Evolutionary conservation across 768 basidiomycete species (phyloP).

Genomic region (Lentinula sp.): DNA sequence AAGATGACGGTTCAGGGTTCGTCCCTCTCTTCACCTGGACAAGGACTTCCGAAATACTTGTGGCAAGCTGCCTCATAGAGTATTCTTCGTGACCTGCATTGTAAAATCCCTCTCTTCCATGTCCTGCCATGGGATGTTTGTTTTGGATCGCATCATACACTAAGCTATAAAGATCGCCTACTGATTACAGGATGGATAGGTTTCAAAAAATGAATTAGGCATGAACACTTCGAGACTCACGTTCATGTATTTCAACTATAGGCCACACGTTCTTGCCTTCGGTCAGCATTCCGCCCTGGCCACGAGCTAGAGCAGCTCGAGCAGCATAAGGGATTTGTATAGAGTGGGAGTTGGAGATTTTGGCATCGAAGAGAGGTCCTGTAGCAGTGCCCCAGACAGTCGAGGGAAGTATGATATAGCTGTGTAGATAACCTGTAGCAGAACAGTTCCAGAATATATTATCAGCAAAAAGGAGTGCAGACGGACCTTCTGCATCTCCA

Average conservation of each 20-base stretch:
- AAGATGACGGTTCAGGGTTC: slow-evolving; percentile 24
- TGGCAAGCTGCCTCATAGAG: slow-evolving; percentile 11
- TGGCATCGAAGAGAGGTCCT: slow-evolving; percentile 12
- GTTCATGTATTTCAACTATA: slow-evolving; percentile 17
- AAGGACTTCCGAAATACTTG: slow-evolving; percentile 10
- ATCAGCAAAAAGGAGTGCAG: background rate
- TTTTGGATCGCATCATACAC: slow-evolving; percentile 12
- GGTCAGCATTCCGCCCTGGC: slow-evolving; percentile 16
- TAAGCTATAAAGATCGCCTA: slow-evolving; percentile 11
- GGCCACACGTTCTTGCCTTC: slow-evolving; percentile 20
- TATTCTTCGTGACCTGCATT: slow-evolving; percentile 16
- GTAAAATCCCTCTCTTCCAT: slow-evolving; percentile 19
- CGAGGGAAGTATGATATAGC: slow-evolving; percentile 45
- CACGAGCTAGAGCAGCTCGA: slow-evolving; percentile 11
- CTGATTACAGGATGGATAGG: background rate
- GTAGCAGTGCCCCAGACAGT: slow-evolving; percentile 18
- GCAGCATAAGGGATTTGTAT: slow-evolving; percentile 15
- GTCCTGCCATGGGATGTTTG: slow-evolving; percentile 10
- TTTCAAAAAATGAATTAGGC: background rate
- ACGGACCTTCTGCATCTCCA: slow-evolving; percentile 42
- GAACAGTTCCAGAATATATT: background rate
- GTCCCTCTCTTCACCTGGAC: slow-evolving; percentile 9
- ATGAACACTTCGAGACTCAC: slow-evolving; percentile 7
- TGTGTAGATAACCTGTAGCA: slow-evolving; percentile 40
- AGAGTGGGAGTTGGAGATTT: slow-evolving; percentile 16